phyloP scores from a whole-genome alignment of 768 basidiomycete species.

The Suillus alpinus region DNA sequence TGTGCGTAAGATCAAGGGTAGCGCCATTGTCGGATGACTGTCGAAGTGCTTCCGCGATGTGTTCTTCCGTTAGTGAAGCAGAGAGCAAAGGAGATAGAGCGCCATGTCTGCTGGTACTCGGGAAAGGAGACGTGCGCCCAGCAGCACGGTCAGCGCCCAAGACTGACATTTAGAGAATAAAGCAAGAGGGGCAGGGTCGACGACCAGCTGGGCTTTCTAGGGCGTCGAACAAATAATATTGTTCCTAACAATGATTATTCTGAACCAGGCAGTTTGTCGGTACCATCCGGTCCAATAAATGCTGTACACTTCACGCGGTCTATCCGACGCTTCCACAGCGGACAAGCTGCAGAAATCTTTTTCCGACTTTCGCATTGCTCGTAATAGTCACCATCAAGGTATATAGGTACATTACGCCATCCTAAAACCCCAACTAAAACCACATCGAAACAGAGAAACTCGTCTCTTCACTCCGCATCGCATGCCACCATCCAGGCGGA shows the following conservation, averaged over 20 bases:
- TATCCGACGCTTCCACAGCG: constrained; percentile 4
- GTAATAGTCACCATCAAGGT: neutral
- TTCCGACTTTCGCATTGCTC: neutral
- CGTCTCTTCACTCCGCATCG: constrained; percentile 76
- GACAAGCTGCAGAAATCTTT: neutral
- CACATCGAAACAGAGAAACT: constrained; percentile 92
- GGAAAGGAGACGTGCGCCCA: constrained; percentile 29
- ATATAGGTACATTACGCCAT: neutral
- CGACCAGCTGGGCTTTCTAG: constrained; percentile 15
- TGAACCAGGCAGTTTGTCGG: constrained; percentile 19
- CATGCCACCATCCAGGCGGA: constrained; percentile 95
- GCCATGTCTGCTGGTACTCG: constrained; percentile 21
- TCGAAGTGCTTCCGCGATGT: constrained; percentile 62
- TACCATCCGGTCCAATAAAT: constrained; percentile 25
- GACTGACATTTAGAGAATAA: constrained; percentile 22
- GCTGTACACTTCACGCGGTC: constrained; percentile 13
- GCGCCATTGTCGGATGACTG: constrained; percentile 74
- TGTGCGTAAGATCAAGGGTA: constrained; percentile 82
- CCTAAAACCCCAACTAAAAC: constrained; percentile 54
- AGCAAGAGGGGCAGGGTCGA: constrained; percentile 2
- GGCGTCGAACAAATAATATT: constrained; percentile 13
- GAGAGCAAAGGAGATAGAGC: constrained; percentile 30
- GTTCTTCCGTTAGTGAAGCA: constrained; percentile 49
- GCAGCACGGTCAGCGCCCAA: constrained; percentile 29
- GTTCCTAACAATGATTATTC: constrained; percentile 19